Base-by-base conservation (phyloP, 768 basidiomycete species). In the Lactarius psammicola region DNA sequence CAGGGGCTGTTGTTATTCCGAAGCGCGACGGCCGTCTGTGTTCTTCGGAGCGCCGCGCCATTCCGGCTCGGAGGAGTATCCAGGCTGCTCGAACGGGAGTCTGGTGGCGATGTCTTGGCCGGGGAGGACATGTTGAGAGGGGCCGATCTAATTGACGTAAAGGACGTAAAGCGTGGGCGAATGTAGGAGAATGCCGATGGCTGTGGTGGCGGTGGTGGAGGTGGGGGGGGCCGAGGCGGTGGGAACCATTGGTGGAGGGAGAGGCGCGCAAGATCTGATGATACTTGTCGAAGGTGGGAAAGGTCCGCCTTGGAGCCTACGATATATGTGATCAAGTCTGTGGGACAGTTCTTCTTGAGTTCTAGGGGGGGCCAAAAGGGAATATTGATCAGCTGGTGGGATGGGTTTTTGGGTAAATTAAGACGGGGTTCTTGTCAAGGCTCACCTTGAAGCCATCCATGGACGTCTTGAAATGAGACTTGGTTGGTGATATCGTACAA, bases 401-500 rank as follows among this genome's bases (percentile, higher is more conserved):
- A 62, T 61, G 58, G 51, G 28, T 28, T 42, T n/a, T 53, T 38
- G 51, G 51, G 46, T 36, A 49, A 26, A 40, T 40, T 30, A 31
- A 31, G 30, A 18, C 28, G 53, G 46, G 54, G 60, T 46, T 36
- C 23, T n/a, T n/a, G 42, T 46, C 40, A 33, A 17, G 36, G 72
- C 82, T 67, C 71, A 87, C 94, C 94, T 80, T 92, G 89, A 59
- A 92, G 83, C 95, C 95, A 98, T 69, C 91, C 90, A 70, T 88
- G 85, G 71, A 97, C 85, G 75, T 95, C 95, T 68, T 93, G 87
- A 80, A 98, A 94, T 31, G 90, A 90, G 63, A 88, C 81, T 65
- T 84, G 84, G 78, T 92, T 93, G 73, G 95, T 95, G 71, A 96
- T 93, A 82, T 98, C 95, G 79, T 98, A 98, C 75, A 96, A 83